Evolutionary conservation across 2,329 filamentous ascomycete genomes (phyloP).

Genomic region (Tolypocladium nubicola): DNA sequence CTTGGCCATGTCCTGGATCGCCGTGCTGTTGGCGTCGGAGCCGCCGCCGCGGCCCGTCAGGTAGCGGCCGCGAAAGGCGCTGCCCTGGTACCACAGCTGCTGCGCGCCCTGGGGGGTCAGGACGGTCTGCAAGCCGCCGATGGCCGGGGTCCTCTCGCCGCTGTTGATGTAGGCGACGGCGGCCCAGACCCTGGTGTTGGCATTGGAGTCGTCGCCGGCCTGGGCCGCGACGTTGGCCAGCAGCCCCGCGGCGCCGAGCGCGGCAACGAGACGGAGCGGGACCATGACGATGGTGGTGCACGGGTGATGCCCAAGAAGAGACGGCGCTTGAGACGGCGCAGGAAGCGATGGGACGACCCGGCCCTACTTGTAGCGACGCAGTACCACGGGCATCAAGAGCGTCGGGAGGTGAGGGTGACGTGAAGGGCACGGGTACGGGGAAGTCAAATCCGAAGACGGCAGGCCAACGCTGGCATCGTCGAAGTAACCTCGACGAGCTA

Average conservation of each 20-base stretch:
- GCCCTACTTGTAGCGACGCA: background rate
- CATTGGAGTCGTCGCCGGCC: conserved; percentile 12
- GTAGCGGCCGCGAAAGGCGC: conserved; percentile 38
- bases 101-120: conserved; percentile 44
- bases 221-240: conserved; percentile 16
- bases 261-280: conserved; percentile 5
- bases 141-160: conserved; percentile 41
- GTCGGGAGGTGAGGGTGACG: background rate
- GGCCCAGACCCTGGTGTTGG: conserved; percentile 34
- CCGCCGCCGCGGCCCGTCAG: conserved; percentile 19
- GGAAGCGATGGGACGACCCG: background rate
- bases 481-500: background rate
- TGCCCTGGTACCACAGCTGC: conserved; percentile 39
- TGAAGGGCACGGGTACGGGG: background rate
- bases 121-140: conserved; percentile 15
- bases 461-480: background rate
- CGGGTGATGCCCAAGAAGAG: background rate
- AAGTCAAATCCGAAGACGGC: background rate
- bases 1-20: conserved; percentile 30
- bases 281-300: conserved; percentile 8
- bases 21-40: conserved; percentile 8
- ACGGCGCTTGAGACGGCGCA: background rate
- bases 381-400: background rate
- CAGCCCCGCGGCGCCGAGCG: conserved; percentile 9
- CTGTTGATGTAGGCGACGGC: conserved; percentile 37